Conservation (phyloP, 345 rosid species). For the Sonneratia caseolaris region DNA sequence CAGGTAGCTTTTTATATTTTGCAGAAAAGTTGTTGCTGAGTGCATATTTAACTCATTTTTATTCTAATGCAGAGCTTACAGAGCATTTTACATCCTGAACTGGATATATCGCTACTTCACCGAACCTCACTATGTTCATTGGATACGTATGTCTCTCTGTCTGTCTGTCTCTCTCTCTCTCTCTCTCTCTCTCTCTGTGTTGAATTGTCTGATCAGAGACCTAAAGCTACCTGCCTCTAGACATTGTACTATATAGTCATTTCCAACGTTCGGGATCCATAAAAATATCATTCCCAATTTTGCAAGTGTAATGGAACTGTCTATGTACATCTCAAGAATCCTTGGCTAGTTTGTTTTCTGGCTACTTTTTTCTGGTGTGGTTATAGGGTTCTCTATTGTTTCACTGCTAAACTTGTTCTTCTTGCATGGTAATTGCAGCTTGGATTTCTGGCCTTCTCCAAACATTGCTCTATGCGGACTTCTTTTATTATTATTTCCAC, state of each 20-base stretch:
- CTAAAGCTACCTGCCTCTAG: background rate
- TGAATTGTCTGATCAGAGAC: background rate
- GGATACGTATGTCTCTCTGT: conserved; percentile 37
- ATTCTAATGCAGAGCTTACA: conserved; percentile 40
- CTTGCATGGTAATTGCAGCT: conserved; percentile 30
- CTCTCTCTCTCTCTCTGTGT: background rate
- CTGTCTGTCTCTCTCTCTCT: background rate
- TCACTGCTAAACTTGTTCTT: background rate
- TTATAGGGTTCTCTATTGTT: background rate
- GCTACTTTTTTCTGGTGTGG: background rate
- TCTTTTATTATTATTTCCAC: conserved; percentile 69
- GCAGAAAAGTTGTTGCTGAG: background rate
- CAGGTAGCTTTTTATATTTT: background rate
- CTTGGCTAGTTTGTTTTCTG: background rate
- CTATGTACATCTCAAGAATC: background rate
- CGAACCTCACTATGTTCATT: conserved; percentile 43
- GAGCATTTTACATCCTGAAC: conserved; percentile 46
- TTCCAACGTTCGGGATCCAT: background rate
- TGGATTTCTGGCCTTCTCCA: conserved; percentile 76
- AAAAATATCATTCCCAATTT: background rate
- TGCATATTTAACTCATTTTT: background rate
- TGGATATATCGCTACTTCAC: conserved; percentile 65
- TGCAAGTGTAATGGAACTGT: background rate
- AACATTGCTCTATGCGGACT: conserved; percentile 65
- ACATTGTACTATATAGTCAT: background rate